These are phyloP conservation scores for Crithidia acanthocephali DNA, from an alignment of 208 protist genomes.

Conservation along the genomic window DNA sequence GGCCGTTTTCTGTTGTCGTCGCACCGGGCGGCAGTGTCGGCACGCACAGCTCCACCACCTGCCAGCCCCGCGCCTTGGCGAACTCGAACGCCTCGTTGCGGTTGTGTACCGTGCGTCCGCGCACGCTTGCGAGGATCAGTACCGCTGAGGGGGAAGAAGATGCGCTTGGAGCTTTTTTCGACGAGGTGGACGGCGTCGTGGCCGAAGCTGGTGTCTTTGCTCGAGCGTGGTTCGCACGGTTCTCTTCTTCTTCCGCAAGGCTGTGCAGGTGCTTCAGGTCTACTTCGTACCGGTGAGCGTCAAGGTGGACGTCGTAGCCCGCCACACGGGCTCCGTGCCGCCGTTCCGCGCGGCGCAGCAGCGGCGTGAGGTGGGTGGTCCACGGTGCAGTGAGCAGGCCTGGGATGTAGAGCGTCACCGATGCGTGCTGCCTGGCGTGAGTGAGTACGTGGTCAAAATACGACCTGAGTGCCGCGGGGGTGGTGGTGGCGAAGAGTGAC, in stretches of 20 bases:
- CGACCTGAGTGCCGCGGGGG: slow-evolving; percentile 13
- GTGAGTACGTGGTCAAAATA: slow-evolving; percentile 17
- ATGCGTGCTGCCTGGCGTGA: neutral
- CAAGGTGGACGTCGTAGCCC: slow-evolving; percentile 28
- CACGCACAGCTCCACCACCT: slow-evolving; percentile 32
- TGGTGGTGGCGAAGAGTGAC: slow-evolving; percentile 27
- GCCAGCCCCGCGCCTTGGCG: slow-evolving; percentile 27
- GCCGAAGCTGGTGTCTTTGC: neutral
- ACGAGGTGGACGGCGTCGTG: too few species aligned
- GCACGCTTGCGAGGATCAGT: slow-evolving; percentile 22
- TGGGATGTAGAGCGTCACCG: slow-evolving; percentile 25
- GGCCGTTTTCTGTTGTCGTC: neutral
- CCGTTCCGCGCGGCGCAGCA: slow-evolving; percentile 7
- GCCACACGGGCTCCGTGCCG: slow-evolving; percentile 15
- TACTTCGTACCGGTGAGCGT: slow-evolving; percentile 26
- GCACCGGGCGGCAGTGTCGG: slow-evolving; percentile 26
- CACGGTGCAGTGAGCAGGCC: slow-evolving; percentile 33
- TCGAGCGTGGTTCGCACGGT: neutral
- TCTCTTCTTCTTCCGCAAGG: neutral
- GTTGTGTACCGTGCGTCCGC: slow-evolving; percentile 19
- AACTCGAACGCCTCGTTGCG: slow-evolving; percentile 10
- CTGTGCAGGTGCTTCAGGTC: slow-evolving; percentile 19
- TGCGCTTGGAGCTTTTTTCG: too few species aligned
- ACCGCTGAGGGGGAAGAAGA: too few species aligned
- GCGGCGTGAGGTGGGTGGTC: slow-evolving; percentile 22